These are phyloP conservation scores for Micromonas pusilla DNA, from an alignment of 139 green algal genomes.

Conservation along the genomic window DNA sequence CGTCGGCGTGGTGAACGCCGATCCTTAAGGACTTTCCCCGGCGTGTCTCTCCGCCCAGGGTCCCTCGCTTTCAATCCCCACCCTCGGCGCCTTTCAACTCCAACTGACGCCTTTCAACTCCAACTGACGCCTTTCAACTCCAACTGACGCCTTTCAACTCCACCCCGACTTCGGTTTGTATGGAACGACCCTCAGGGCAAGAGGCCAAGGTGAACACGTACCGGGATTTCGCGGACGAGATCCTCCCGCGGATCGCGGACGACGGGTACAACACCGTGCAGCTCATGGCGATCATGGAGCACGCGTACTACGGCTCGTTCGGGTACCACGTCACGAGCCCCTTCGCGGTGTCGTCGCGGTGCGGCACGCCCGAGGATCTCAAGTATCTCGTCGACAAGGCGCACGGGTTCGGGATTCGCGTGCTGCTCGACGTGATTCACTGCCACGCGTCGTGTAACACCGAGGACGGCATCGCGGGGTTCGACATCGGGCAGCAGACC, in stretches of 20 bases:
- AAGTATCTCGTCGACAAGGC: conserved; percentile 78
- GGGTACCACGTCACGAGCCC: conserved; percentile 92
- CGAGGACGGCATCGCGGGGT: conserved; percentile 80
- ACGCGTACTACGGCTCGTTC: conserved; percentile 89
- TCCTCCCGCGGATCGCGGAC: conserved; percentile 73
- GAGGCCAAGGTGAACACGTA: conserved; percentile 67
- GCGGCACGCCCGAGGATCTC: conserved; percentile 84
- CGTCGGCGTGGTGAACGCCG: too few relatives aligned
- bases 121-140: too few relatives aligned
- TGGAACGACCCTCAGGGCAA: conserved; percentile 46
- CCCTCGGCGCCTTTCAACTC: too few relatives aligned
- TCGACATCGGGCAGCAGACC: conserved; percentile 75
- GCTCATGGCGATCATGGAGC: conserved; percentile 81
- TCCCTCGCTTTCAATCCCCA: too few relatives aligned
- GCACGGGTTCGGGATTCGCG: conserved; percentile 74
- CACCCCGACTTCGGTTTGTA: too few relatives aligned
- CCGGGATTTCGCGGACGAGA: conserved; percentile 70
- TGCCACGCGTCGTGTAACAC: conserved; percentile 80
- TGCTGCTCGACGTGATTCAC: conserved; percentile 92
- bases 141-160: too few relatives aligned
- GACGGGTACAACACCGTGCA: conserved; percentile 81
- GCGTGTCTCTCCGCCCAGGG: too few relatives aligned
- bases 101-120: too few relatives aligned
- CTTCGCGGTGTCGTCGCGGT: conserved; percentile 70
- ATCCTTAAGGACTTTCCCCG: too few relatives aligned